Conservation (phyloP, 805 yeast genomes). For the Myxozyma neotropica region DNA sequence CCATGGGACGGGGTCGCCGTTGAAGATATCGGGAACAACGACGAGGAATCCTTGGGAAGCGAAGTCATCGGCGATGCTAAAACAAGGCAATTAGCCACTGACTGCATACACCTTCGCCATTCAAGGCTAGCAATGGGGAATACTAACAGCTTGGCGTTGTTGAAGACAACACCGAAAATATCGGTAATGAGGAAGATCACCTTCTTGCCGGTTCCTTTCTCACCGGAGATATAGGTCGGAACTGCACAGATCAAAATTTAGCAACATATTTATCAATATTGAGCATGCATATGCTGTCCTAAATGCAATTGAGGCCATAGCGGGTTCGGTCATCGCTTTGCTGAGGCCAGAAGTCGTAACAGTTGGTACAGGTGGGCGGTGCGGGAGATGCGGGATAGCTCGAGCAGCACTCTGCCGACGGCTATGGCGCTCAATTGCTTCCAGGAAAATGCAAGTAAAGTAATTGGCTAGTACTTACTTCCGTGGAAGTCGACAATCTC, state of each 20-base stretch:
- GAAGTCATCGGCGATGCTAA: slow-evolving; percentile 49
- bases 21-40: slow-evolving; percentile 73
- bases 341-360: no score
- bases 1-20: slow-evolving; percentile 53
- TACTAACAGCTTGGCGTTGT: slow-evolving; percentile 54
- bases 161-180: slow-evolving; percentile 61
- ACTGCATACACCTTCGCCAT: no score
- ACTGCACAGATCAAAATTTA: neutral
- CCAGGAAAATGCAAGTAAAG: neutral
- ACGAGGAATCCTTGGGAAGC: slow-evolving; percentile 67
- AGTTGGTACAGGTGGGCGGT: no score
- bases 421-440: neutral
- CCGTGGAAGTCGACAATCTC: slow-evolving; percentile 34
- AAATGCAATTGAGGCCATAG: neutral
- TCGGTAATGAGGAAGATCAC: slow-evolving; percentile 67
- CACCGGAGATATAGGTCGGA: slow-evolving; percentile 56
- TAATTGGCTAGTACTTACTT: slow-evolving; percentile 21
- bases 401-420: neutral
- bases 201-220: slow-evolving; percentile 48
- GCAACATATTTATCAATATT: no score
- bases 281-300: no score
- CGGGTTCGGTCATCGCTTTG: no score
- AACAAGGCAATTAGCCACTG: no score
- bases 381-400: neutral
- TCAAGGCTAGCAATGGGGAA: neutral